Percentiles rank a stretch among this genome's conserved stretches.
These are phyloP conservation scores for Adansonia rubrostipa DNA, from an alignment of 441 rosid species.

Conservation along the genomic window DNA sequence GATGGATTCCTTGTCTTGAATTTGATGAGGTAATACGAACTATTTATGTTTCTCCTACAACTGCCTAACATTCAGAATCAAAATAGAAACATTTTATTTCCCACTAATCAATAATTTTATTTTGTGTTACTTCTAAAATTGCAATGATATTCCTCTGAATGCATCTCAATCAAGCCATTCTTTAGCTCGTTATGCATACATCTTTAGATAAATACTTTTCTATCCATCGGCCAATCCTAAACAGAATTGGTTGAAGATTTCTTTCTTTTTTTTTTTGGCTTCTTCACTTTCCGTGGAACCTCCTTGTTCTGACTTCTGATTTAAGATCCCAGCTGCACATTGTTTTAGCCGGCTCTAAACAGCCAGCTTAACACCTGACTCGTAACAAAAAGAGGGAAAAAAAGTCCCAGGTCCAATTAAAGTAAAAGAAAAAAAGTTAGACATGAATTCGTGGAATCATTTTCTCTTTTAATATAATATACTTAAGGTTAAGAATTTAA, in stretches of 20 bases:
- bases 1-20: conserved; percentile 76
- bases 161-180: background rate
- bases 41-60: background rate
- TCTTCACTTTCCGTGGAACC: background rate
- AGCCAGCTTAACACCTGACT: background rate
- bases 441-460: background rate
- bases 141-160: background rate
- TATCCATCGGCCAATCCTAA: background rate
- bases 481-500: too few relatives aligned
- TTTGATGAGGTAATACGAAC: conserved; percentile 58
- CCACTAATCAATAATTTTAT: background rate
- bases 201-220: background rate
- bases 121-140: background rate
- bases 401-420: too few relatives aligned
- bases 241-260: background rate
- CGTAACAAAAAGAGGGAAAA: too few relatives aligned
- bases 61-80: background rate
- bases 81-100: background rate
- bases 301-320: background rate
- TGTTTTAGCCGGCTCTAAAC: background rate
- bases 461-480: background rate
- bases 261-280: background rate
- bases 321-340: background rate
- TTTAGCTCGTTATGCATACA: background rate
- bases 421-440: background rate